phyloP scores from a whole-genome alignment of 2,329 filamentous ascomycete species.

The Pleoardoris graminearum region DNA sequence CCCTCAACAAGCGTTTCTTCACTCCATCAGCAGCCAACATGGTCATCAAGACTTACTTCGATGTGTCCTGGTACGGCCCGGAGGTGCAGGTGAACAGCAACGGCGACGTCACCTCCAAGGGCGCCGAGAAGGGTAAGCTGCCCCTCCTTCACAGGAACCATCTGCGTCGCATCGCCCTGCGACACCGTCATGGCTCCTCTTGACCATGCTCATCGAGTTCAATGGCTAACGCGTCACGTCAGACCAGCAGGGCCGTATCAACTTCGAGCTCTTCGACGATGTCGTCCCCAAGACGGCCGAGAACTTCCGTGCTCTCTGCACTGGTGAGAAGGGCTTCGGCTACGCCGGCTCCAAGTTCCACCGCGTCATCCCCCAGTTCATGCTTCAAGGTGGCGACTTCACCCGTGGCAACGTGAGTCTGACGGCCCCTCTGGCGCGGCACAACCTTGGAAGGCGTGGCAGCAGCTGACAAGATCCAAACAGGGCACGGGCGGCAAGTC shows the following conservation, averaged over 20 bases:
- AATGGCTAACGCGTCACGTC: constrained; percentile 30
- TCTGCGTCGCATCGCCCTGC: constrained; percentile 5
- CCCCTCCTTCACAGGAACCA: constrained; percentile 13
- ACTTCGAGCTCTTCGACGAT: constrained; percentile 85
- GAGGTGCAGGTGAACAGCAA: constrained; percentile 64
- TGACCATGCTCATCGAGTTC: background rate
- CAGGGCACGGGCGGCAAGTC: constrained; percentile 90
- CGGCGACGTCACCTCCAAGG: constrained; percentile 53
- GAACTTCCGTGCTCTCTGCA: constrained; percentile 87
- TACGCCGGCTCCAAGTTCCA: constrained; percentile 87
- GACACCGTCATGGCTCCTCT: constrained; percentile 18
- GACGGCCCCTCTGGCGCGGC: constrained; percentile 3
- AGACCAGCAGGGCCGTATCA: constrained; percentile 79
- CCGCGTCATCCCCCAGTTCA: constrained; percentile 90
- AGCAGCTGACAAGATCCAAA: constrained; percentile 19
- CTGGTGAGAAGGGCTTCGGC: constrained; percentile 76
- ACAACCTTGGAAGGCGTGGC: constrained; percentile 7
- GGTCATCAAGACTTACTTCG: constrained; percentile 76
- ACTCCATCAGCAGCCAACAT: constrained; percentile 72
- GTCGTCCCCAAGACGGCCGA: constrained; percentile 83
- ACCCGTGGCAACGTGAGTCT: constrained; percentile 81
- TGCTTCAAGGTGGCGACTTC: constrained; percentile 97
- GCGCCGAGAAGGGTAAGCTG: constrained; percentile 62
- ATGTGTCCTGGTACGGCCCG: constrained; percentile 71
- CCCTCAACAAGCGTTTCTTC: constrained; percentile 57